Base-by-base conservation (phyloP, 495 filamentous ascomycete genomes). In the Xylaria castorea region DNA sequence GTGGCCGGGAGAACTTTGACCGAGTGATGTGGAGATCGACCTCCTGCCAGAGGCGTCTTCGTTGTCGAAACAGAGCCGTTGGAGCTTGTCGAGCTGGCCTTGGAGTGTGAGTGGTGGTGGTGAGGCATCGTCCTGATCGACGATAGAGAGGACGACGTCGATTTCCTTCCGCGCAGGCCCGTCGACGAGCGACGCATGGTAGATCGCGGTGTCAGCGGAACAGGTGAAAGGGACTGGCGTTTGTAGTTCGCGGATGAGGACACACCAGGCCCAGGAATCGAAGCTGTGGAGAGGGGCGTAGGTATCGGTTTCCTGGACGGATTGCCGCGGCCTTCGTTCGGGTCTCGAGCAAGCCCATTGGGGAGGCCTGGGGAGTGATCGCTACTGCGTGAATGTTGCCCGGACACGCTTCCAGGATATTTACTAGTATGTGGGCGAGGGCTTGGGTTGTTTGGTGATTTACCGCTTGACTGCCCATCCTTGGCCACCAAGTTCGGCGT, bases 1-100 rank as follows among this genome's bases (percentile, higher is more conserved):
- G 96, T 98, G 0, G 95, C 93, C 3, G 96, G 96, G 5, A 98
- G 88, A 20, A 98, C 93, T 83, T 98, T 98, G 78, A 97, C 90
- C 1, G 95, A 97, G 66, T 91, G 87, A 80, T 97, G 93, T 5
- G 96, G 96, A 32, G 91, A 93, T 32, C 91, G 91, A 18, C 87
- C 86, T 27, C 84, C 78, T 71, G 87, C 89, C 51, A 87, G 80
- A 50, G 89, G 89, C 53, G 87, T 90, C 76, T 89, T 96, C 75
- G 86, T 91, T 4, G 86, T 90, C 7, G 88, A 91, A 27, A 91
- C 87, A 18, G 92, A 89, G 66, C 90, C 91, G 68, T 90, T 93
- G 34, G 95, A 97, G 12, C 94, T 97, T 0, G 94, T 95, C 0
- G 95, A 98, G 20, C 93, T 96, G 4, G 96, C 94, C 79, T 97